These are phyloP conservation scores for Letharia lupina DNA, from an alignment of 495 filamentous ascomycete species.

Conservation along the genomic window DNA sequence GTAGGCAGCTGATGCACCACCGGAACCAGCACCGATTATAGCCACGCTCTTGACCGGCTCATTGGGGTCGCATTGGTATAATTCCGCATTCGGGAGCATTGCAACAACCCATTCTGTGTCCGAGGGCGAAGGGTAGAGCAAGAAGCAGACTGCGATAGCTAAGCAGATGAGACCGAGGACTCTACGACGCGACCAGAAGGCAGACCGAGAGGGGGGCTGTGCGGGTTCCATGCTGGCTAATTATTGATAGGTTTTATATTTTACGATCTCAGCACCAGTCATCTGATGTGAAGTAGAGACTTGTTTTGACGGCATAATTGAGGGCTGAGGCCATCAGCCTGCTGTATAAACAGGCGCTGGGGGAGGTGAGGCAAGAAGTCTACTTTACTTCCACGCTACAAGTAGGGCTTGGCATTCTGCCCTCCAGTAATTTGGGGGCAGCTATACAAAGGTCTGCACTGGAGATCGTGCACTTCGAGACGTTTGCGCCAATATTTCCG, in stretches of 20 bases:
- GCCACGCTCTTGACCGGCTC: conserved; percentile 36
- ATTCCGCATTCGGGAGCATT: not conserved
- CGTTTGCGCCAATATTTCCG: no score
- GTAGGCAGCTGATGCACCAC: conserved; percentile 79
- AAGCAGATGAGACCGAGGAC: not conserved
- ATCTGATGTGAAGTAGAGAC: not conserved
- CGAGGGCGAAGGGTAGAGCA: not conserved
- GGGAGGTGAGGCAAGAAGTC: not conserved
- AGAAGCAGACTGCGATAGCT: not conserved
- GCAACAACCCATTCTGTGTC: not conserved
- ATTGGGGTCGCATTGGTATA: conserved; percentile 8
- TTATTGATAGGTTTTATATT: no score
- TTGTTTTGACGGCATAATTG: not conserved
- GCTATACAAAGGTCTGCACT: no score
- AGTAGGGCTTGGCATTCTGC: no score
- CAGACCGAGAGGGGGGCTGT: not conserved
- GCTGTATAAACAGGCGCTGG: not conserved
- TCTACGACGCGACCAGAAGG: conserved; percentile 8
- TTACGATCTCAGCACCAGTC: not conserved
- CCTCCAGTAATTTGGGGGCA: no score
- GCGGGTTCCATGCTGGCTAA: not conserved
- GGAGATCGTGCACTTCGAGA: no score
- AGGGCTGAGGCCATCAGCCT: not conserved
- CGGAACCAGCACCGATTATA: conserved; percentile 66
- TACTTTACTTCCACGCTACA: no score